phyloP scores from a whole-genome alignment of 2,329 filamentous ascomycete genomes.

The Cladobotryum protrusum region DNA sequence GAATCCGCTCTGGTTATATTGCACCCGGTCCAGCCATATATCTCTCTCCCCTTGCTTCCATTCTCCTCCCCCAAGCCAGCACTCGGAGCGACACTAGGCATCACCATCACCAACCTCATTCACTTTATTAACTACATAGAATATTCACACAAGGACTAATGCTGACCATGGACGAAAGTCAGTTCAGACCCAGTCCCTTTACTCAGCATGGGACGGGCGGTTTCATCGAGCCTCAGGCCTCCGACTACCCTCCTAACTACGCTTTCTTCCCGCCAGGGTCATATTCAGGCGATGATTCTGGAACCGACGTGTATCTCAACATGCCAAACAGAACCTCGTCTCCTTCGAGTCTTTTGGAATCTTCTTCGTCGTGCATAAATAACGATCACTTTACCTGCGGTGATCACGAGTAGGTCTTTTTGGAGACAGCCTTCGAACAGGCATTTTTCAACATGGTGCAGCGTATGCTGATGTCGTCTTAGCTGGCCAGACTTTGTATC shows the following conservation, averaged over 20 bases:
- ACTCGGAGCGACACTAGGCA: no score
- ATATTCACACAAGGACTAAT: not conserved
- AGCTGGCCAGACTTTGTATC: no score
- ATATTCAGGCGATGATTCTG: not conserved
- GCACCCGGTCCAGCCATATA: no score
- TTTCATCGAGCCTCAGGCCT: not conserved
- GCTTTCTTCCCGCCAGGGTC: not conserved
- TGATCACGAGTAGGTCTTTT: no score
- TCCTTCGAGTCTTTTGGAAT: no score
- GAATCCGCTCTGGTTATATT: not conserved
- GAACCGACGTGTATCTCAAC: not conserved
- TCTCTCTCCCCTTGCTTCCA: not conserved
- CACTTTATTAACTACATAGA: not conserved
- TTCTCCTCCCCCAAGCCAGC: not conserved
- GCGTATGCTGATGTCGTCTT: no score
- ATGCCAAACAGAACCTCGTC: no score
- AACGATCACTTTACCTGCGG: no score
- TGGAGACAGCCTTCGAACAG: no score
- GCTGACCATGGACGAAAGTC: not conserved
- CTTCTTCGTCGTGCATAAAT: no score
- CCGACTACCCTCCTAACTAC: not conserved
- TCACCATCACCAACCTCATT: not conserved
- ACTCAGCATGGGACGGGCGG: not conserved
- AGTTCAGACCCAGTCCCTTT: not conserved
- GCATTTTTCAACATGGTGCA: no score